Evolutionary conservation across 805 yeast species (phyloP), one percentile per base, ranked within the genome.

Genomic region (Barnettozyma sp.): DNA sequence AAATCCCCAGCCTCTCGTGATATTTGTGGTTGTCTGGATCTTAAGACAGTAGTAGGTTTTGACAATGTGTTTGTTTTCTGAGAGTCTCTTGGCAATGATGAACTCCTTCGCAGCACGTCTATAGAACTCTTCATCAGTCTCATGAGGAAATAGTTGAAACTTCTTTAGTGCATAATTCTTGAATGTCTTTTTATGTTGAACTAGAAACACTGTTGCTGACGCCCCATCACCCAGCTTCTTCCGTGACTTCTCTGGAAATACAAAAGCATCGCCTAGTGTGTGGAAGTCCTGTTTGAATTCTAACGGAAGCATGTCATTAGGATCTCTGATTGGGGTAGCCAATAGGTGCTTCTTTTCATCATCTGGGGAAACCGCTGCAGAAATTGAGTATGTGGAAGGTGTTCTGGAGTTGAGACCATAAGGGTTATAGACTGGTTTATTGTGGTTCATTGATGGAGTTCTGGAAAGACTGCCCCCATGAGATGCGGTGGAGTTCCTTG

Each of bases 1-100:
- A 54, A 82, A 71, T 3, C 90, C 92, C 92, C 92, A 82, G 3
- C 84, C 80, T 43, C 87, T 62, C 2, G 72, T 66, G 41, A 78
- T 55, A 28, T 57, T 62, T 6, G 66, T 64, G 15, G 73, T 69
- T 2, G 79, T 65, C 37, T 79, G 82, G 15, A 80, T 64, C 38
- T 75, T 68, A 13, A 81, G 54, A 17, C 81, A 49, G 9, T 72
- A 74, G 43, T 66, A 62, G 4, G 79, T 75, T 23, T 66, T 66
- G 8, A 77, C 72, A 11, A 78, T 70, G 55, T 82, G 88, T 32
- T 77, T 62, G 43, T 75, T 75, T n/a, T 65, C 63, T 36, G 70
- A 62, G 22, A 75, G 52, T 27, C 62, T 63, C 42, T 69, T 74
- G 10, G 82, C 75, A 41, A 82, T 71, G 27, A 79, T 56, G 48